Evolutionary conservation across 1,139 yeast species (phyloP).

Genomic region (Meyerozyma sp.): DNA sequence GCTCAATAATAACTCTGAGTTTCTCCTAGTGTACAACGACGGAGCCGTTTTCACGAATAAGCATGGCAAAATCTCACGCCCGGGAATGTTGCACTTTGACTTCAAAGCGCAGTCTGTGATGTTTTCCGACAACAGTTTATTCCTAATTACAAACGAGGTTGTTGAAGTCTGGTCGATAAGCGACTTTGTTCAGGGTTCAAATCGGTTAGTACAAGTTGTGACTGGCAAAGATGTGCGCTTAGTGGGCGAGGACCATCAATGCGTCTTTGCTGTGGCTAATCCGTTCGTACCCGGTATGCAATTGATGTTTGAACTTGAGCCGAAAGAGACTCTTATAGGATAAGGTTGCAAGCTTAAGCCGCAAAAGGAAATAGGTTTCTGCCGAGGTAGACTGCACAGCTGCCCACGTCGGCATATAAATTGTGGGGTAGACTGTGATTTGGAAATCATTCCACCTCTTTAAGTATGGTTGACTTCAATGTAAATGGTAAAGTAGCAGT

Average conservation of each 20-base stretch:
- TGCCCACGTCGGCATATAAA: not conserved
- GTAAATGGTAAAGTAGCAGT: constrained; percentile 65
- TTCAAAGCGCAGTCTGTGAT: constrained; percentile 57
- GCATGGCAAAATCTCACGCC: constrained; percentile 57
- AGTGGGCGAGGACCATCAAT: constrained; percentile 36
- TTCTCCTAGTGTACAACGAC: constrained; percentile 65
- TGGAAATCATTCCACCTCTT: not conserved
- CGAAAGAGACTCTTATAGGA: not conserved
- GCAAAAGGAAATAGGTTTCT: not conserved
- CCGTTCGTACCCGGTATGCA: constrained; percentile 66
- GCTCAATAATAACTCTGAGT: constrained; percentile 45
- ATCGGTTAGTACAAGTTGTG: constrained; percentile 63
- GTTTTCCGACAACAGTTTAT: constrained; percentile 52
- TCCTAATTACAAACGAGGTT: constrained; percentile 62
- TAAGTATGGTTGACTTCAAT: constrained; percentile 37
- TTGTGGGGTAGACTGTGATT: not conserved
- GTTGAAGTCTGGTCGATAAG: constrained; percentile 66
- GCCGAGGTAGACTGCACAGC: constrained; percentile 1
- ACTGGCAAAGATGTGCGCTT: constrained; percentile 62
- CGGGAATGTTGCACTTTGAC: constrained; percentile 54
- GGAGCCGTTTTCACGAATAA: constrained; percentile 69
- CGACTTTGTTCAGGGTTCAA: constrained; percentile 42
- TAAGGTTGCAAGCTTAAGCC: not conserved
- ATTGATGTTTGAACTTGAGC: constrained; percentile 30
- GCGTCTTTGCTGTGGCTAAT: constrained; percentile 61